A percentile compares a stretch with the other conserved stretches of the same genome.
phyloP scores from a whole-genome alignment of 2,329 filamentous ascomycete species.

The Paracoccidioides lutzii region DNA sequence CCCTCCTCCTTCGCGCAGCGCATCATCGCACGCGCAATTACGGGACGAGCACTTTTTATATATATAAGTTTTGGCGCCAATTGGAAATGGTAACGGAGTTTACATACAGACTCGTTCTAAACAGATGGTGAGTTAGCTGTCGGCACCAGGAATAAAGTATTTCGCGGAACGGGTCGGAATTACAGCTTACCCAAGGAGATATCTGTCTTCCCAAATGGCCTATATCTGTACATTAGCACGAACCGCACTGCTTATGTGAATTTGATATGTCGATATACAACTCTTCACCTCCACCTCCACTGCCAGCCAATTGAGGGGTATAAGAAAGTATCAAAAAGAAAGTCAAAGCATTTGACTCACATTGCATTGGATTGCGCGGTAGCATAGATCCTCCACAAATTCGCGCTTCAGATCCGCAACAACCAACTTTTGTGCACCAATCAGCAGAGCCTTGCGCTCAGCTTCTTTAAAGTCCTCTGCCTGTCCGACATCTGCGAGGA shows the following conservation, averaged over 20 bases:
- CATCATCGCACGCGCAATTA: slow-evolving; percentile 36
- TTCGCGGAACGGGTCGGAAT: too few relatives aligned
- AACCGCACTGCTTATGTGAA: not conserved
- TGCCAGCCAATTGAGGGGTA: not conserved
- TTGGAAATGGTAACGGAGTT: not conserved
- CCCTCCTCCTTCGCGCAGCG: slow-evolving; percentile 30
- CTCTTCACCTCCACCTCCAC: not conserved
- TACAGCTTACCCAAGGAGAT: slow-evolving; percentile 39
- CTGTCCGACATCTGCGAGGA: slow-evolving; percentile 61
- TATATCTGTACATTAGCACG: slow-evolving; percentile 29
- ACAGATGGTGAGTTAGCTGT: slow-evolving; percentile 12
- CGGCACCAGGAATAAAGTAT: not conserved
- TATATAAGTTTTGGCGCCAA: not conserved
- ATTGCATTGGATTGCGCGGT: slow-evolving; percentile 63
- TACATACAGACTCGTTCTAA: slow-evolving; percentile 22
- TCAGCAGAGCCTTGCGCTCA: slow-evolving; percentile 56
- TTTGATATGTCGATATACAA: slow-evolving; percentile 2
- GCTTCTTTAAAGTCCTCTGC: slow-evolving; percentile 61
- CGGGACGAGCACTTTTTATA: slow-evolving; percentile 28
- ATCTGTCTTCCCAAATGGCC: slow-evolving; percentile 55
- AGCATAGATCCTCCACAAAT: slow-evolving; percentile 71
- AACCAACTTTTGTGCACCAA: slow-evolving; percentile 54
- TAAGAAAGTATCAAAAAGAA: not conserved
- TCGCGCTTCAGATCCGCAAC: slow-evolving; percentile 55
- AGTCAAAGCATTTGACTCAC: slow-evolving; percentile 18